phyloP scores from a whole-genome alignment of 352 stramenopile genomes.

The Phytophthora chlamydospora region DNA sequence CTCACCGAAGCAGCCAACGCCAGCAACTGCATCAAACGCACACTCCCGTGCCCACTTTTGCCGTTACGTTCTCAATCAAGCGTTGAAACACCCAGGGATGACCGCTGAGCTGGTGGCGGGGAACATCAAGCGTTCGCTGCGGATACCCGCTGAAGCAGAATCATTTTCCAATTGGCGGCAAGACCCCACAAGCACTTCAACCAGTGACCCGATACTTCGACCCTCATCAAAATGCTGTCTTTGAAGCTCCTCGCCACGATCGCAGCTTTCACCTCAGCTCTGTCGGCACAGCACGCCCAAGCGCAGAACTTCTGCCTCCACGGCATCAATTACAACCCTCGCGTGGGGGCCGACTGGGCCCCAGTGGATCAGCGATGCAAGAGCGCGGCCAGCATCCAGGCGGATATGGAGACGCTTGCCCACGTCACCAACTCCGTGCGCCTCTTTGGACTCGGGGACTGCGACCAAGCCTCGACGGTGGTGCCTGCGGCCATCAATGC shows the following conservation, averaged over 20 bases:
- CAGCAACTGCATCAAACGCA: no score
- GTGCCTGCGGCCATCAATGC: conserved; percentile 51
- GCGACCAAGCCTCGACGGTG: conserved; percentile 49
- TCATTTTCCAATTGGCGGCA: conserved; percentile 32
- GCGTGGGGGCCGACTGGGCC: conserved; percentile 57
- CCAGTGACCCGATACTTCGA: conserved; percentile 9
- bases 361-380: conserved; percentile 53
- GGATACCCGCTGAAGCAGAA: not conserved
- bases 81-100: no score
- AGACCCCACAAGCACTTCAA: conserved; percentile 15
- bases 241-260: conserved; percentile 27
- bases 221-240: conserved; percentile 28
- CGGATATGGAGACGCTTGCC: conserved; percentile 51
- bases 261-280: conserved; percentile 9
- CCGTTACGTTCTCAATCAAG: no score
- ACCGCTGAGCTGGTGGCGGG: no score
- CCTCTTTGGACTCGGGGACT: conserved; percentile 69
- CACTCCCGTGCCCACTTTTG: no score
- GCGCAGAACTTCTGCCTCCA: conserved; percentile 45
- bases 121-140: no score
- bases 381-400: conserved; percentile 37
- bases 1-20: no score
- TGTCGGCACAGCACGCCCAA: conserved; percentile 2
- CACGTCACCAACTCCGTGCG: conserved; percentile 52
- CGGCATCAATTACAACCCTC: conserved; percentile 79